A percentile compares a stretch with the other conserved stretches of the same genome.
Evolutionary conservation across 257 asterid genomes (phyloP).

Genomic region (Ilex aquifolium): DNA sequence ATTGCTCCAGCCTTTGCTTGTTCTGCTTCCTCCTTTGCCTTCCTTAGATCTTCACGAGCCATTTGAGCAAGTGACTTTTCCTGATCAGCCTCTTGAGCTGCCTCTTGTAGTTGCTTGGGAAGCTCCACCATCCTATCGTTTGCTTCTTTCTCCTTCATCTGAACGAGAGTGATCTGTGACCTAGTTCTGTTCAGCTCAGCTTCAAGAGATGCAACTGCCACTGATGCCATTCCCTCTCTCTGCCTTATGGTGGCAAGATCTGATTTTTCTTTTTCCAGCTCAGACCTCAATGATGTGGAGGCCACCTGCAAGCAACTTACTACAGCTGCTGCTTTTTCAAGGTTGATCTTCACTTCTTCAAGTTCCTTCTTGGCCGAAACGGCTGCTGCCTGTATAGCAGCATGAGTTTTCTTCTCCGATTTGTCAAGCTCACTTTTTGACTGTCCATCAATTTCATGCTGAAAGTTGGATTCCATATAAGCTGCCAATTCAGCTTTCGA

Average conservation of each 20-base stretch:
- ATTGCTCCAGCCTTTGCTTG: conserved; percentile 63
- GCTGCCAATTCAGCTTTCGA: conserved; percentile 73
- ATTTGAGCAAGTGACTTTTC: conserved; percentile 40
- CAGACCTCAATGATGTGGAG: conserved; percentile 51
- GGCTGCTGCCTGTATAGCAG: conserved; percentile 46
- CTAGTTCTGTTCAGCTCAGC: conserved; percentile 57
- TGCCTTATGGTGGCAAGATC: conserved; percentile 56
- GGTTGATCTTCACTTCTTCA: conserved; percentile 60
- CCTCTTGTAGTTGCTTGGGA: conserved; percentile 64
- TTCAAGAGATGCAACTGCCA: conserved; percentile 75
- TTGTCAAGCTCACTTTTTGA: conserved; percentile 26
- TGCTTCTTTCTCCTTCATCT: conserved; percentile 59
- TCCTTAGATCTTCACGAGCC: conserved; percentile 57
- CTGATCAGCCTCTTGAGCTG: conserved; percentile 60
- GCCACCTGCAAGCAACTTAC: conserved; percentile 64
- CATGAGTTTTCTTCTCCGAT: conserved; percentile 43
- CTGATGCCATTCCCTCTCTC: conserved; percentile 79
- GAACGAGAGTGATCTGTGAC: conserved; percentile 50
- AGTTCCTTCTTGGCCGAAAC: conserved; percentile 63
- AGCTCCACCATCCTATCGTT: conserved; percentile 65
- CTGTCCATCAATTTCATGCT: conserved; percentile 27
- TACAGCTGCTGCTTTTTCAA: conserved; percentile 53
- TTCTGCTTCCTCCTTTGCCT: conserved; percentile 71
- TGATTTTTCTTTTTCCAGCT: conserved; percentile 58
- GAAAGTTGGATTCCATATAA: conserved; percentile 57